Conservation (phyloP, 2,329 filamentous ascomycete genomes). For the Trichoderma simmonsii region DNA sequence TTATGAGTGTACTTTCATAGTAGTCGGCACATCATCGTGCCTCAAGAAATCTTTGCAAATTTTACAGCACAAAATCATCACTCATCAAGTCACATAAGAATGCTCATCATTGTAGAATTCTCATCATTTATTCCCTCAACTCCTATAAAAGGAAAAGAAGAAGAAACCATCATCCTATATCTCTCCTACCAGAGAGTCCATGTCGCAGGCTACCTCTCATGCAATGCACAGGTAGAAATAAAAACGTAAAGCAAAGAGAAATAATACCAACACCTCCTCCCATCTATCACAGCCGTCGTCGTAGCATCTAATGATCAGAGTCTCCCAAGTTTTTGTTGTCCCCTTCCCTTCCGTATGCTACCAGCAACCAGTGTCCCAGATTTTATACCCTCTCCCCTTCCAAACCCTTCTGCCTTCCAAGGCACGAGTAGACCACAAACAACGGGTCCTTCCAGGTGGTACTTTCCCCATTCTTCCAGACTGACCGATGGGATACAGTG, state of each 20-base stretch:
- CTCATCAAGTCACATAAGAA: background rate
- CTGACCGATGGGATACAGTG: background rate
- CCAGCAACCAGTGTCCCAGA: background rate
- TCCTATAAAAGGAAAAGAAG: background rate
- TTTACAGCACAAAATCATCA: background rate
- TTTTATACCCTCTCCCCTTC: background rate
- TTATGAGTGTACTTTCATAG: background rate
- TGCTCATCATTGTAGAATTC: background rate
- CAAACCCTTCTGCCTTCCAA: background rate
- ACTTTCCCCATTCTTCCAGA: background rate
- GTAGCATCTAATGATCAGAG: background rate
- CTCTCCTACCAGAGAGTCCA: background rate
- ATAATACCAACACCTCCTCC: background rate
- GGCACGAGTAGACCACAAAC: background rate
- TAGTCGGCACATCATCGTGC: background rate
- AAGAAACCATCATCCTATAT: background rate
- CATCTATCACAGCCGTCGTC: slow-evolving; percentile 10
- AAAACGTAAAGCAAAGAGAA: background rate
- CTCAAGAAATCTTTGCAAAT: background rate
- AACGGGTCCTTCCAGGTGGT: background rate
- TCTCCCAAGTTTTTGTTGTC: background rate
- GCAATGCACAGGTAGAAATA: background rate
- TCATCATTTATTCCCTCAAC: background rate
- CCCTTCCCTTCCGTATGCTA: background rate
- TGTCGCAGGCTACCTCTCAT: background rate